Base-by-base conservation (phyloP, 2,329 filamentous ascomycete genomes). In the Colletotrichum zoysiae region DNA sequence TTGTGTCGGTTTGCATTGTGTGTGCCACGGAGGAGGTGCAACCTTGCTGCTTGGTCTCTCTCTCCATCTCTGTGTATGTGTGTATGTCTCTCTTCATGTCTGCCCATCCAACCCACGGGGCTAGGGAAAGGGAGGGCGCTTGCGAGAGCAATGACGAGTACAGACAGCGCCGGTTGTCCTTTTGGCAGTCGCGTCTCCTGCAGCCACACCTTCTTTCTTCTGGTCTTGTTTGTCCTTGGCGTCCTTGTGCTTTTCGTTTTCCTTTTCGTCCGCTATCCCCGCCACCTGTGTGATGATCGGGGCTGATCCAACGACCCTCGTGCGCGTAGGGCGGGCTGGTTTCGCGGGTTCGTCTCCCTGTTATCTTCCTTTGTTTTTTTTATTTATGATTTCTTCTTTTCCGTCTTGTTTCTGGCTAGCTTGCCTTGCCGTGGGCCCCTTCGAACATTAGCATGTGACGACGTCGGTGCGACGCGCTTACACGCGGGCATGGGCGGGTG, bases 131-230 rank as follows among this genome's bases (percentile, higher is more conserved):
- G 51, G 51, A 20, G 18, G 18, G 33, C 53, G 33, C 53, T 53
- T 33, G 53, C 20, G 18, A 42, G 30, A 46, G n/a, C 6, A 35
- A 33, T 50, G 38, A 51, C 44, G 64, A 42, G 26, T 53, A 30
- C 7, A 12, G n/a, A n/a, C 5, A 20, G 58, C 16, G 6, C 48
- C 60, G 60, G n/a, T 5, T 18, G 20, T 5, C 35, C 26, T 23
- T 57, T 18, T 35, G 20, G 26, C 30, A 35, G 1, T 35, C 18
- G 26, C 63, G 8, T 61, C 65, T 61, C 65, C 57, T 71, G 64
- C 68, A 71, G 68, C 64, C 68, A 71, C 68, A 67, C 68, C 57
- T 71, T 57, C 56, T 70, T 62, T 58, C 26, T 14, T 12, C 14
- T 23, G 16, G 16, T 5, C n/a, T 38, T 38, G 30, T 23, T 38